Evolutionary conservation across 2,329 filamentous ascomycete genomes (phyloP).

Genomic region (Trichoderma gracile): DNA sequence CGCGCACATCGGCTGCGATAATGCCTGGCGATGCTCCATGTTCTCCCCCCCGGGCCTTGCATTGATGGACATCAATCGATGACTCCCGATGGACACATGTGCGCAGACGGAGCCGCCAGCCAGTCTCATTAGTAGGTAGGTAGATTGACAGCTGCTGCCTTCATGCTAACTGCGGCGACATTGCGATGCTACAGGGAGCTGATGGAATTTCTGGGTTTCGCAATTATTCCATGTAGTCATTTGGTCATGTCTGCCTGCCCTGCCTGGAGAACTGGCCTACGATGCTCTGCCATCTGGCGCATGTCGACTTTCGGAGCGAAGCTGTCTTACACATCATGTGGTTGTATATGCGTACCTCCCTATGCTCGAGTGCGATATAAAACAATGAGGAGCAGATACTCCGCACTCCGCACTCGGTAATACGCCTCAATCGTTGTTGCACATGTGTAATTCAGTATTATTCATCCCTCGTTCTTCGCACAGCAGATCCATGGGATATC

Average conservation of each 20-base stretch:
- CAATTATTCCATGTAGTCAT: too few species aligned
- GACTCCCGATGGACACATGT: too few species aligned
- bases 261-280: too few species aligned
- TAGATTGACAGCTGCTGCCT: not conserved
- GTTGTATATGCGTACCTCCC: too few species aligned
- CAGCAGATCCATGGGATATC: not conserved
- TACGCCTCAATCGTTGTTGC: too few species aligned
- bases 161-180: not conserved
- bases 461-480: too few species aligned
- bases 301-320: not conserved
- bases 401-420: too few species aligned
- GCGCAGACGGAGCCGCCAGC: not conserved
- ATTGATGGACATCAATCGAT: not conserved
- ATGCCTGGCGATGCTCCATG: not conserved
- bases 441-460: too few species aligned
- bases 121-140: not conserved
- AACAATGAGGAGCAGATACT: too few species aligned
- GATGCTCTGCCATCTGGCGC: not conserved
- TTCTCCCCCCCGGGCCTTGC: not conserved
- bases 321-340: not conserved
- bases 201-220: too few species aligned
- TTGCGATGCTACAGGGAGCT: not conserved
- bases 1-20: conserved; percentile 3
- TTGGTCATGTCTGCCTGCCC: not conserved
- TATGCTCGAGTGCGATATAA: too few species aligned